phyloP scores from a whole-genome alignment of 2,329 filamentous ascomycete species.

The Whalleya microplaca region DNA sequence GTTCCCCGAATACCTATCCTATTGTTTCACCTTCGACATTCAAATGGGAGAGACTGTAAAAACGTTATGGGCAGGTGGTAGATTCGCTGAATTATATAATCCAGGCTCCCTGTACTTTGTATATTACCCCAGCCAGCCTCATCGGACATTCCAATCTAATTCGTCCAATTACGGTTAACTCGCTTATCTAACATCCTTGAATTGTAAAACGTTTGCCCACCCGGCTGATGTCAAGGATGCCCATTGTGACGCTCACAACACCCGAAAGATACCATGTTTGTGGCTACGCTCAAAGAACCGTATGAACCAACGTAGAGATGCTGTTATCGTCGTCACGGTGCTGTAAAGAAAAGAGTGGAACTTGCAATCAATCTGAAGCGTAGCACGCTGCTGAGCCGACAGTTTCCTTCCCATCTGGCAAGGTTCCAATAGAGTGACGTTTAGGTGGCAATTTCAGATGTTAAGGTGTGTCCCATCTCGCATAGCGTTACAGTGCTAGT shows the following conservation, averaged over 20 bases:
- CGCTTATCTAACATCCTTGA: background rate
- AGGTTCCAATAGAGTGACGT: slow-evolving; percentile 24
- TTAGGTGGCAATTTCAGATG: slow-evolving; percentile 24
- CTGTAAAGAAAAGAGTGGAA: slow-evolving; percentile 6
- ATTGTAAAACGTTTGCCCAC: background rate
- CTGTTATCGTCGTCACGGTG: slow-evolving; percentile 15
- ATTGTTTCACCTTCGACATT: too few species aligned
- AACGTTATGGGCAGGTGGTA: background rate
- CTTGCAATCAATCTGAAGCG: slow-evolving; percentile 23
- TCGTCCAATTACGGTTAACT: background rate
- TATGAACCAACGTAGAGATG: background rate
- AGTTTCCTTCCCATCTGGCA: slow-evolving; percentile 5
- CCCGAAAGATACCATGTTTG: background rate
- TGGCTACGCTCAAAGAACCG: background rate
- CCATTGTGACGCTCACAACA: background rate
- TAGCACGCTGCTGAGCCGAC: slow-evolving; percentile 10
- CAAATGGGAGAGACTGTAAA: background rate
- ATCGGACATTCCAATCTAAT: background rate
- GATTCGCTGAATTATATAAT: background rate
- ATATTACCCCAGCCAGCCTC: background rate
- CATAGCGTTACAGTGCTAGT: slow-evolving; percentile 21
- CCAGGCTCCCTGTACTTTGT: background rate
- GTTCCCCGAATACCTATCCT: too few species aligned
- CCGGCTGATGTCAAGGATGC: background rate
- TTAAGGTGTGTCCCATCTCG: slow-evolving; percentile 20